Conservation (phyloP, 257 asterid species). For the Forsythia suspensa region DNA sequence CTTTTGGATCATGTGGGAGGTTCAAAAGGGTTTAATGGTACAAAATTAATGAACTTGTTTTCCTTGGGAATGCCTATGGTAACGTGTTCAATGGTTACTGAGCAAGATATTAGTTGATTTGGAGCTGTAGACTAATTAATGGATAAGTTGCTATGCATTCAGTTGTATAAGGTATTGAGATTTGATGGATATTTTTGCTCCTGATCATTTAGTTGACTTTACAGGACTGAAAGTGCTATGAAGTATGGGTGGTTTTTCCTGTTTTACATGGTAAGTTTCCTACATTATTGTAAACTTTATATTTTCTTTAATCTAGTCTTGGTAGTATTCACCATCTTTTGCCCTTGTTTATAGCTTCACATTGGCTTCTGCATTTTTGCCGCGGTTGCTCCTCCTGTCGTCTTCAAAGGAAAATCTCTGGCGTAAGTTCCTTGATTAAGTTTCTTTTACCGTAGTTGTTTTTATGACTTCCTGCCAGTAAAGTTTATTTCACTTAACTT, state of each 20-base stretch:
- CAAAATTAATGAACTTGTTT: background rate
- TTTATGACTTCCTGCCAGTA: background rate
- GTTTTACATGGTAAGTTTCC: constrained; percentile 45
- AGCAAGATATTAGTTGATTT: background rate
- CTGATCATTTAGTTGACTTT: background rate
- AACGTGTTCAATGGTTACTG: background rate
- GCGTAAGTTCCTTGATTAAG: constrained; percentile 37
- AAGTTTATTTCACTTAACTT: background rate
- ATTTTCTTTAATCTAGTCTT: background rate
- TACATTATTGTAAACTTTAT: constrained; percentile 1
- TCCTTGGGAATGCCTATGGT: background rate
- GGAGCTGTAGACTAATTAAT: background rate
- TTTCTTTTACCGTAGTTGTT: background rate
- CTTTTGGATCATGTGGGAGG: background rate
- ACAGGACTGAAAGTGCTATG: constrained; percentile 60
- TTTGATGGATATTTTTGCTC: background rate
- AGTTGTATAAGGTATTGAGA: background rate
- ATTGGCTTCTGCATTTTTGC: constrained; percentile 50
- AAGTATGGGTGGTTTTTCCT: constrained; percentile 64
- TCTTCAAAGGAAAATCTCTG: constrained; percentile 58
- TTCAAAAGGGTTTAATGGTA: background rate
- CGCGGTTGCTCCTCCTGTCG: constrained; percentile 63
- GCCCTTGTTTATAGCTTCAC: constrained; percentile 43
- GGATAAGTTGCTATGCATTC: background rate
- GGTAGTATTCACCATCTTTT: background rate